Base-by-base conservation (phyloP, 176 grass and related monocot species). In the Phoenix dactylifera region DNA sequence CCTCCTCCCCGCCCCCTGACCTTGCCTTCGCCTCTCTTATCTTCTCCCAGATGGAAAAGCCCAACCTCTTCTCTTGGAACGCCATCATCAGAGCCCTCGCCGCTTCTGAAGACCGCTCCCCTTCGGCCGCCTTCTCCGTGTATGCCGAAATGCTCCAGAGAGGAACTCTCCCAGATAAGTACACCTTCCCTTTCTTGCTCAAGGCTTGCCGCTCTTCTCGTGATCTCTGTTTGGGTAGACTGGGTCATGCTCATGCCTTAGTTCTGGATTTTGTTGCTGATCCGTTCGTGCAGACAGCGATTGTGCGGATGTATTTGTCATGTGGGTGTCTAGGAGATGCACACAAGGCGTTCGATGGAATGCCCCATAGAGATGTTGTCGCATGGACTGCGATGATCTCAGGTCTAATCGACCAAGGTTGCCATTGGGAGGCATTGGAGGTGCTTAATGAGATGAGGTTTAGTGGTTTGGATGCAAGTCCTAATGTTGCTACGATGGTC, bases 141-240 rank as follows among this genome's bases (percentile, higher is more conserved):
- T 90, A 73, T 59, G 56, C 49, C 20, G 68, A 85, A 60, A 85
- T 90, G 87, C 79, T 76, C 6, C 57, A 49, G 10, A 76, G 75
- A 23, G 72, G 75, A 18, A 29, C 81, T 4, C 55, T 67, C 50
- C 23, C 68, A 9, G 82, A 90, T 35, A 24, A 63, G 22, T 82
- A 82, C 82, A 90, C 87, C 6, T 63, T 82, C 19, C 87, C 82
- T 48, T 79, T 85, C 82, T 58, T 90, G 78, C 80, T 90, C 72
- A 55, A 63, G 54, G 75, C 75, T 4, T 85, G 70, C 15, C 51
- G 72, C 24, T 76, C 78, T 44, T 14, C 59, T 15, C 7, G 50
- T 44, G 59, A 65, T 22, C 59, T 50, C 15, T 50, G 32, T 3
- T 79, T 76, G 18, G 70, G 55, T 26, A 58, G 53, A 39, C 55